These are phyloP conservation scores for Aspergillus novoparasiticus DNA, from an alignment of 2,329 filamentous ascomycete genomes.

Conservation along the genomic window DNA sequence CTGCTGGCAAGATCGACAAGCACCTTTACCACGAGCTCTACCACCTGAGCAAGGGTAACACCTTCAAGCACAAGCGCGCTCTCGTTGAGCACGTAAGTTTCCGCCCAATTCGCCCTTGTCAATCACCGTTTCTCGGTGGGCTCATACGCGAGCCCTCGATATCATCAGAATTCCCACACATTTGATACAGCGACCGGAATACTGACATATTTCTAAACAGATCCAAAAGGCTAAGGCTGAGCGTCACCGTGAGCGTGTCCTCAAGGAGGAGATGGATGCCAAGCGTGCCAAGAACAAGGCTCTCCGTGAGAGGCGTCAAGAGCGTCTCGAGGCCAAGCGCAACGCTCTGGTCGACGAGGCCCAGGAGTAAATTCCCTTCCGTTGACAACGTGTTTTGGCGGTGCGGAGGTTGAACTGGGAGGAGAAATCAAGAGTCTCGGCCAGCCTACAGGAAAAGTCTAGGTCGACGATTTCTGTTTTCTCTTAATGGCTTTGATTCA, in stretches of 20 bases:
- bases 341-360: constrained; percentile 77
- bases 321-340: constrained; percentile 90
- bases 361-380: constrained; percentile 46
- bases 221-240: constrained; percentile 99
- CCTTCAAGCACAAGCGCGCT: constrained; percentile 99
- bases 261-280: constrained; percentile 99
- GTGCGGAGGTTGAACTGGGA: constrained; percentile 41
- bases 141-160: not conserved
- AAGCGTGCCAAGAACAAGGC: constrained; percentile 99
- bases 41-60: constrained; percentile 99
- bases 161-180: not conserved
- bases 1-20: constrained; percentile 99
- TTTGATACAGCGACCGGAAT: not conserved
- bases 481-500: constrained; percentile 24
- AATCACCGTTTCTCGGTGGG: not conserved
- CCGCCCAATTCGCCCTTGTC: constrained; percentile 11
- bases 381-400: constrained; percentile 37
- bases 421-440: constrained; percentile 33
- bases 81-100: constrained; percentile 96
- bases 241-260: constrained; percentile 90
- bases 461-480: constrained; percentile 31
- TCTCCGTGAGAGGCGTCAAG: constrained; percentile 95
- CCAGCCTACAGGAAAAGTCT: constrained; percentile 30
- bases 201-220: constrained; percentile 54
- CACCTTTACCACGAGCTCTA: constrained; percentile 99